Conservation (phyloP, 192 early-diverging fungal species). For the Coemansia sp. region DNA sequence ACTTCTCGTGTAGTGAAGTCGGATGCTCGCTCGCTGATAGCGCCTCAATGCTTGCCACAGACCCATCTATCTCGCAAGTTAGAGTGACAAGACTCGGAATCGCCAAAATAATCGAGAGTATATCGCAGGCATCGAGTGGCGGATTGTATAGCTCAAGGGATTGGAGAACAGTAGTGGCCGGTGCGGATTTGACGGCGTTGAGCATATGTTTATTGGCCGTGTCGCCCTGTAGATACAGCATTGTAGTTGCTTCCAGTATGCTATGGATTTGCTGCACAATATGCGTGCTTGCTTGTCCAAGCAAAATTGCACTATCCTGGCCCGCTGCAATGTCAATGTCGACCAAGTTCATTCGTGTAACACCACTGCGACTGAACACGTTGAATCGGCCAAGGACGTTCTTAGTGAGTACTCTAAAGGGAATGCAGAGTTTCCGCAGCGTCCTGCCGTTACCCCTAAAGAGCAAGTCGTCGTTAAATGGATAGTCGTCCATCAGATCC, state of each 20-base stretch:
- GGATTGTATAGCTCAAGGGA: neutral
- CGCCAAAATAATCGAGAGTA: neutral
- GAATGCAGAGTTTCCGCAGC: neutral
- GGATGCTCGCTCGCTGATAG: neutral
- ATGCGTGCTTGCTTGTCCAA: too few species aligned
- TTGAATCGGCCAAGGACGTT: neutral
- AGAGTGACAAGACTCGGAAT: neutral
- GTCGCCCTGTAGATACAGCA: neutral
- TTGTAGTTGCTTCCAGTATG: neutral
- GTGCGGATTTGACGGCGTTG: neutral
- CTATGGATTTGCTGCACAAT: neutral
- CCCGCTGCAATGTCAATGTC: neutral
- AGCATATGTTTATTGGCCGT: neutral
- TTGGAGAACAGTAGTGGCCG: neutral
- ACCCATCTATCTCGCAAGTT: neutral
- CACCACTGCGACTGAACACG: neutral
- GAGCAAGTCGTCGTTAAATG: constrained; percentile 10
- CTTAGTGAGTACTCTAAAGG: neutral
- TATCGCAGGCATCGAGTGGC: neutral
- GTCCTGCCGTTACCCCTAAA: neutral
- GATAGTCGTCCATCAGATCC: neutral
- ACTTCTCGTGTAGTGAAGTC: neutral
- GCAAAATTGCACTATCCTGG: neutral
- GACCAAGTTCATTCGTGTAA: neutral
- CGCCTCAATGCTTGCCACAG: neutral